phyloP scores from a whole-genome alignment of 257 asterid genomes.

The Voacanga thouarsii region DNA sequence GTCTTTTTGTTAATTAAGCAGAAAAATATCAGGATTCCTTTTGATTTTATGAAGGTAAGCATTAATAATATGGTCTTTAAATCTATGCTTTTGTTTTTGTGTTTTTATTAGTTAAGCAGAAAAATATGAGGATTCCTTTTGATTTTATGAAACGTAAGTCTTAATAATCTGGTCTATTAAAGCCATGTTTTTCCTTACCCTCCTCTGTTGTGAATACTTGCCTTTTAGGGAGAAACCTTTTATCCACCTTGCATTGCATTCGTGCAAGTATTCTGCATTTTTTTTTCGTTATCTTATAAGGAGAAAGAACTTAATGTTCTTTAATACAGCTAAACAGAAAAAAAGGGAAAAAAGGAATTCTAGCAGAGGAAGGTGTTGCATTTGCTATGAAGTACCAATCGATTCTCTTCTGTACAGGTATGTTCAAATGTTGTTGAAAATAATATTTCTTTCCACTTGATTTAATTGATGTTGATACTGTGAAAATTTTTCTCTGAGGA shows the following conservation, averaged over 20 bases:
- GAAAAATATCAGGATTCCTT: not conserved
- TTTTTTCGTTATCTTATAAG: not conserved
- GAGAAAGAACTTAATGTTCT: not conserved
- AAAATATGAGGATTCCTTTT: no score
- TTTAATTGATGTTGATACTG: not conserved
- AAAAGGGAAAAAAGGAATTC: slow-evolving; percentile 27
- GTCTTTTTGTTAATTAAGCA: not conserved
- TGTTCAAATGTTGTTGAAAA: not conserved
- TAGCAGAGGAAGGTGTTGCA: slow-evolving; percentile 48
- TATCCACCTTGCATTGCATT: not conserved
- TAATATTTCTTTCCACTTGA: not conserved
- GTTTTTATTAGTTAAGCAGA: no score
- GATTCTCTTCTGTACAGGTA: slow-evolving; percentile 85
- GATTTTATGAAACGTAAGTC: no score
- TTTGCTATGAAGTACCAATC: slow-evolving; percentile 63
- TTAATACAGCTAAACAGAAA: slow-evolving; percentile 42
- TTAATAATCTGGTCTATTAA: no score
- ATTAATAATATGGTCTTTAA: not conserved
- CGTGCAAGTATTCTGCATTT: not conserved
- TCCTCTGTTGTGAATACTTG: not conserved
- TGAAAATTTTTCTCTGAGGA: not conserved
- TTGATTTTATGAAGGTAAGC: not conserved
- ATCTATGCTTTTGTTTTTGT: no score
- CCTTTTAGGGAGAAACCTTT: not conserved
- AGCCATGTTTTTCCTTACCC: not conserved